Percentiles rank a stretch among this genome's conserved stretches.
Conservation (phyloP, 2,329 filamentous ascomycete genomes). For the Colletotrichum lentis region DNA sequence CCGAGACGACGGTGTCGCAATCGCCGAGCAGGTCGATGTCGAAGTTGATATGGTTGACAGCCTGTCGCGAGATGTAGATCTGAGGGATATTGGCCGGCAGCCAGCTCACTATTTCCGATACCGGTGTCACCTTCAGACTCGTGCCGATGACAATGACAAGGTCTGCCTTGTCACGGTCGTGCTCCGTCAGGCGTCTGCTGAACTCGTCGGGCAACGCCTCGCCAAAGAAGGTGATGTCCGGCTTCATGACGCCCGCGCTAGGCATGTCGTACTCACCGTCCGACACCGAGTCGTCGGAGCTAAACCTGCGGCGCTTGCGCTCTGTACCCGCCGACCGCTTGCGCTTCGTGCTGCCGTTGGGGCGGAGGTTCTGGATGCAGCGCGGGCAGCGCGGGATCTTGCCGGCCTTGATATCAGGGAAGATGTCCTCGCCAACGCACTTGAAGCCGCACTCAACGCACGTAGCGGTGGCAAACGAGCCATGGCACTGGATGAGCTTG, state of each 20-base stretch:
- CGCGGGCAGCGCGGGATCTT: slow-evolving; percentile 78
- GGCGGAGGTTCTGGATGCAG: slow-evolving; percentile 67
- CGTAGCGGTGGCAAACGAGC: slow-evolving; percentile 90
- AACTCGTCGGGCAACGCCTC: slow-evolving; percentile 88
- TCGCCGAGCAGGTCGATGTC: slow-evolving; percentile 97
- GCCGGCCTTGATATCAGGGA: slow-evolving; percentile 78
- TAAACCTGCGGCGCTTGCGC: slow-evolving; percentile 51
- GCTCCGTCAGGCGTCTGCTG: slow-evolving; percentile 78
- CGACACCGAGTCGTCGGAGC: slow-evolving; percentile 50
- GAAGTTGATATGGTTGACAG: slow-evolving; percentile 89
- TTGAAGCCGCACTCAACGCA: slow-evolving; percentile 83
- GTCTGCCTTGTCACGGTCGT: slow-evolving; percentile 82
- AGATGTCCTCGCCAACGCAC: slow-evolving; percentile 79
- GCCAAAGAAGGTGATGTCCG: slow-evolving; percentile 98
- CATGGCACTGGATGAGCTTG: slow-evolving; percentile 94
- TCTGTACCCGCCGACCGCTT: slow-evolving; percentile 53
- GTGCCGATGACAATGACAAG: slow-evolving; percentile 96
- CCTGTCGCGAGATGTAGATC: slow-evolving; percentile 87
- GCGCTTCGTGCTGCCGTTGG: slow-evolving; percentile 46
- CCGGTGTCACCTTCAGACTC: slow-evolving; percentile 92
- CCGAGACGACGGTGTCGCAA: slow-evolving; percentile 88
- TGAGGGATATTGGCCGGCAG: slow-evolving; percentile 83
- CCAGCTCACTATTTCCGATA: slow-evolving; percentile 87
- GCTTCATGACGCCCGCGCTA: slow-evolving; percentile 85
- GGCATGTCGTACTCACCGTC: slow-evolving; percentile 65